Percentiles rank a stretch among this genome's conserved stretches.
phyloP scores from a whole-genome alignment of 805 yeast species.

The Candida orba region DNA sequence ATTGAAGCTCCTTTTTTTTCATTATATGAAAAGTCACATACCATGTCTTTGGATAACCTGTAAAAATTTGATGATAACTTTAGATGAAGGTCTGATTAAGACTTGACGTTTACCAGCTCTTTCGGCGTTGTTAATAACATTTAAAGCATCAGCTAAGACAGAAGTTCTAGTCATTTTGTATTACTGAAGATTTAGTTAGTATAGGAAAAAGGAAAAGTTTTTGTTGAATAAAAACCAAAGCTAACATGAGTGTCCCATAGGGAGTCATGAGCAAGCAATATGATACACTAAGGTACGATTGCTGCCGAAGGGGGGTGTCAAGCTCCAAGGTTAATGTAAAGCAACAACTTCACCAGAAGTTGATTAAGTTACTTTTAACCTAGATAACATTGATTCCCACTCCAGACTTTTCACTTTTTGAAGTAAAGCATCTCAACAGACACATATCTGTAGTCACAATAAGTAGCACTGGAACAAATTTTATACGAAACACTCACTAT shows the following conservation, averaged over 20 bases:
- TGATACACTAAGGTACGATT: background rate
- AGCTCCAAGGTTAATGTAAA: conserved; percentile 16
- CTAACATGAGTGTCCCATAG: conserved; percentile 40
- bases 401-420: conserved; percentile 22
- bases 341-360: conserved; percentile 16
- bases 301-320: conserved; percentile 25
- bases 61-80: conserved; percentile 94
- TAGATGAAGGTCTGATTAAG: conserved; percentile 94
- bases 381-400: conserved; percentile 26
- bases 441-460: background rate
- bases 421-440: background rate
- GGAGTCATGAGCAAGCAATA: conserved; percentile 38
- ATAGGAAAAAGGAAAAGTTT: conserved; percentile 2
- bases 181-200: conserved; percentile 9
- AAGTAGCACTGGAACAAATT: conserved; percentile 2
- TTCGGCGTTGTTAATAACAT: conserved; percentile 97
- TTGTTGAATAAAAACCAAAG: background rate
- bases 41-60: conserved; percentile 97
- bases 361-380: conserved; percentile 8
- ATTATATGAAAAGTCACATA: conserved; percentile 40
- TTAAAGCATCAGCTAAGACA: conserved; percentile 96
- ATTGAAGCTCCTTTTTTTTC: no score
- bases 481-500: no score
- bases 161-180: conserved; percentile 89
- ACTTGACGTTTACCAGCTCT: conserved; percentile 99